Percentiles rank a stretch among this genome's conserved stretches.
Evolutionary conservation across 345 rosid genomes (phyloP).

Genomic region (Gossypium australe): DNA sequence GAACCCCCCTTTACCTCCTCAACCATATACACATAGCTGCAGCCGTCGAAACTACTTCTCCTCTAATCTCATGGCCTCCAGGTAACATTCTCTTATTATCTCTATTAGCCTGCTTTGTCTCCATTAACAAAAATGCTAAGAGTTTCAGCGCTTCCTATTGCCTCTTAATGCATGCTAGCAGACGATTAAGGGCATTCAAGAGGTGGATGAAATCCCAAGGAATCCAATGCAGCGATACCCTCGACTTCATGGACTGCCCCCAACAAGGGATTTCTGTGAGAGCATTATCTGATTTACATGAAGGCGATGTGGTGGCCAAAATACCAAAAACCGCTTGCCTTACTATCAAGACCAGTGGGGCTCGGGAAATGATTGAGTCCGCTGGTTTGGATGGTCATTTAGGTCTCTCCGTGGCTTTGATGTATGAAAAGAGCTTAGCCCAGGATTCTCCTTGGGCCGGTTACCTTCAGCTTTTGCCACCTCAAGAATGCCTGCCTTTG

Average conservation of each 20-base stretch:
- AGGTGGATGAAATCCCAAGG: constrained; percentile 80
- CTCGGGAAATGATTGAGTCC: constrained; percentile 43
- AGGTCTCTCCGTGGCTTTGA: constrained; percentile 67
- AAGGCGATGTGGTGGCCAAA: constrained; percentile 66
- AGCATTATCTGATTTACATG: constrained; percentile 51
- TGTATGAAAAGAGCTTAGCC: constrained; percentile 77
- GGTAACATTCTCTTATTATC: background rate
- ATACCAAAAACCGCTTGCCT: constrained; percentile 83
- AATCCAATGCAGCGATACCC: constrained; percentile 47
- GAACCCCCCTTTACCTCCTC: no score
- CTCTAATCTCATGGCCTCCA: constrained; percentile 12
- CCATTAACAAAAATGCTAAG: background rate
- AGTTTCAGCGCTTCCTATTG: background rate
- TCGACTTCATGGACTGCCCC: constrained; percentile 41
- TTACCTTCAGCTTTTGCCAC: constrained; percentile 67
- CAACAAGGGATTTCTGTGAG: constrained; percentile 48
- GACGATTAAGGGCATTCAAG: constrained; percentile 81
- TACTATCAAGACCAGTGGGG: constrained; percentile 58
- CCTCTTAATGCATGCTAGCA: constrained; percentile 13
- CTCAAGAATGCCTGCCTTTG: constrained; percentile 52
- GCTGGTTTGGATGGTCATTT: constrained; percentile 59
- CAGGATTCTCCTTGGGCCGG: constrained; percentile 71
- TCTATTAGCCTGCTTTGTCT: background rate
- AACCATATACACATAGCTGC: no score
- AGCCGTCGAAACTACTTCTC: background rate